Base-by-base conservation (phyloP, 2,329 filamentous ascomycete species). In the Cladorrhinum sp. region DNA sequence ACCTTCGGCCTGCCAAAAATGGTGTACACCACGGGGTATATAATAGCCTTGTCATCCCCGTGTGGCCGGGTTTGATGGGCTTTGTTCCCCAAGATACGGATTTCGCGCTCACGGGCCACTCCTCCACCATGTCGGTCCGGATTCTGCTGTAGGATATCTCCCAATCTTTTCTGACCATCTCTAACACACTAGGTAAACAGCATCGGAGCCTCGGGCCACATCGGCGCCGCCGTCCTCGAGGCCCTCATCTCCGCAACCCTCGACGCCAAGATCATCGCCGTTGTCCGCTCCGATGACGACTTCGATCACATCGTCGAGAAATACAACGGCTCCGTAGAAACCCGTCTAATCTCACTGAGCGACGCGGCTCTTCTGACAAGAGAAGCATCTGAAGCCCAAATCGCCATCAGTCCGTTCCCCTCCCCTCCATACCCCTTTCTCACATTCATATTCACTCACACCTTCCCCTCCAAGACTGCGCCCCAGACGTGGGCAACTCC, bases 151-250 rank as follows among this genome's bases (percentile, higher is more conserved):
- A 36, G 12, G 33, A 2, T 36, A 10, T 10, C 12, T 36, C 33
- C 9, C 26, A 28, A 28, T 9, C 26, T 9, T 28, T 9, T 5
- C 26, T 28, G 26, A 5, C 7, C 7, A 10, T 36, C 4, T 12
- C 33, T 36, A 36, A 36, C 18, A 46, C n/a, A 46, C 42, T 42
- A 8, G 36, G n/a, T n/a, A 55, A 24, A 14, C 24, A 63, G 62
- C 36, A 53, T 64, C 24, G 59, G 59, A 30, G 62, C 59, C 14
- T 26, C 59, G 16, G 62, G 62, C 21, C 56, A 64, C 36, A 61
- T 64, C 28, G 62, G 62, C n/a, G 62, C 58, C 16, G 56, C 62
- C 3, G 59, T 64, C 8, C 56, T 64, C 7, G 42, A 55, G 2
- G 46, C 36, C 1, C 20, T 64, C 3, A 24, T 23, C 1, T 14